Evolutionary conservation across 768 basidiomycete genomes (phyloP).

Genomic region (Amanita phalloides): DNA sequence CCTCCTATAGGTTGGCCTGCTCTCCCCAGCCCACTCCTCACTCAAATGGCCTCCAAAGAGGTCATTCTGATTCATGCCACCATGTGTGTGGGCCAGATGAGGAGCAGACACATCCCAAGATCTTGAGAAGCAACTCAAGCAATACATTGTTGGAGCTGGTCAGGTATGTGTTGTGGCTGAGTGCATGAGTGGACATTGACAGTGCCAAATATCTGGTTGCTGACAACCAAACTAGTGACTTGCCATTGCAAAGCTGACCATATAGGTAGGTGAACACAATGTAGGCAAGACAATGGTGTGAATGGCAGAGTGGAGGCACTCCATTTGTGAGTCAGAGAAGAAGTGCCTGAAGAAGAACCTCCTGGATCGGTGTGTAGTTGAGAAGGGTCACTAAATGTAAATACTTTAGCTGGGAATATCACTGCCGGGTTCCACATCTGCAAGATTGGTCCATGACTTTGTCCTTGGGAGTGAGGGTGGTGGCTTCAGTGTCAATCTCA

Average conservation of each 20-base stretch:
- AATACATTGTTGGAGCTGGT: constrained; percentile 92
- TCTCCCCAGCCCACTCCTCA: too few species aligned
- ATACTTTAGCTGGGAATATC: constrained; percentile 55
- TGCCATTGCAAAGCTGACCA: constrained; percentile 46
- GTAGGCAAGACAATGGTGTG: constrained; percentile 52
- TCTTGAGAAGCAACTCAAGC: constrained; percentile 84
- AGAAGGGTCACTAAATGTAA: not conserved
- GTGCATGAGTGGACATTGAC: too few species aligned
- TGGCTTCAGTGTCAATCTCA: constrained; percentile 53
- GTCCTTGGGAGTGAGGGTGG: constrained; percentile 68
- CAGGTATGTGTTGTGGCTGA: too few species aligned
- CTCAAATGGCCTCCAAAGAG: too few species aligned
- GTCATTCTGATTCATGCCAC: too few species aligned
- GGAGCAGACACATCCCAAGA: constrained; percentile 96
- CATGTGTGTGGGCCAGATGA: too few species aligned
- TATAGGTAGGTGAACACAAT: constrained; percentile 52
- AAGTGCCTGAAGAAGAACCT: constrained; percentile 63
- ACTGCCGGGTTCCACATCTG: constrained; percentile 53
- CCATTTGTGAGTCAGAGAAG: constrained; percentile 55
- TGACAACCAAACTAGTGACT: constrained; percentile 38
- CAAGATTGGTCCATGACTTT: constrained; percentile 52
- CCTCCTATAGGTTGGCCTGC: too few species aligned
- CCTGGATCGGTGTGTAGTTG: constrained; percentile 52
- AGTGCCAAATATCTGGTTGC: constrained; percentile 37
- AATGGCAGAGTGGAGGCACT: constrained; percentile 65